Base-by-base conservation (phyloP, 371 early-diverging fungal species). In the Chytridium lagenaria region DNA sequence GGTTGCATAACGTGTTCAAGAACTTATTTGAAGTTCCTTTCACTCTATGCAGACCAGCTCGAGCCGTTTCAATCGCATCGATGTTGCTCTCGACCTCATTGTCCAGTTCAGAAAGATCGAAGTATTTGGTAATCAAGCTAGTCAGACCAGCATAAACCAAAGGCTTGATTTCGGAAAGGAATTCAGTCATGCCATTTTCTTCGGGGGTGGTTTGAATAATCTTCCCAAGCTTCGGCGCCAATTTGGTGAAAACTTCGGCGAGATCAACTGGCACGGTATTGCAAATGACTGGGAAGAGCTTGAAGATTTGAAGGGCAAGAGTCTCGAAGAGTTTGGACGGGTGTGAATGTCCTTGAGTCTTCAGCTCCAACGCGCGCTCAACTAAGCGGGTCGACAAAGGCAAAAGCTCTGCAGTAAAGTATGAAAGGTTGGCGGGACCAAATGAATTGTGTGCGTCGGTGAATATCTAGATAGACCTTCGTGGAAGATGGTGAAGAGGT, bases 261-360 rank as follows among this genome's bases (percentile, higher is more conserved):
- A 95, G 77, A 76, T 96, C 97, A 19, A 77, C 70, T n/a, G 97
- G 96, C 12, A 91, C 74, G 39, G 91, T 89, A 1, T 75, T 69
- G 76, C 94, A 94, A 76, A 96, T 91, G 15, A 92, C 93, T 19
- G 94, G 94, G 33, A 95, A 86, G 59, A 96, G 81, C 34, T 90
- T 88, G 94, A 97, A 98, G 51, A 95, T 88, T 83, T 98, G 98
- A 37, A 90, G 86, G 31, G 87, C 89, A 50, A 98, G 82, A 0
- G 97, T 95, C 66, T 91, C 92, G 77, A 92, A 95, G 49, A 98
- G 88, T 82, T 98, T 97, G 71, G 94, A 91, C 85, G 95, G 93
- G 72, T 93, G 85, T 33, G 83, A 88, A 28, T 88, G 83, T 51
- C 89, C 91, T 57, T 89, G 83, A 33, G 36, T n/a, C 22, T 72